Evolutionary conservation across 306 rosid genomes (phyloP).

Genomic region (Parietaria judaica): DNA sequence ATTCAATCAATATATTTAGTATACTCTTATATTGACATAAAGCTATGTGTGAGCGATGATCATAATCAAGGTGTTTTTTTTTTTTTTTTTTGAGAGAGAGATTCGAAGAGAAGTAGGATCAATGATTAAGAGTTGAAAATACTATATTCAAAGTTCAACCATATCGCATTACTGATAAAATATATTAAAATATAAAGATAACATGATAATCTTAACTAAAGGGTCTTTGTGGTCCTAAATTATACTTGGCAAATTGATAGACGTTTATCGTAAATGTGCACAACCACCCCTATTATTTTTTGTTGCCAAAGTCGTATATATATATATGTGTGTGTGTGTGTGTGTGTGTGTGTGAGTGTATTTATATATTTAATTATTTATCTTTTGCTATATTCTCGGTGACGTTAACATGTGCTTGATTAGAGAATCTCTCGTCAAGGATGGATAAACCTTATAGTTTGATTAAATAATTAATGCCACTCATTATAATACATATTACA

Average conservation of each 20-base stretch:
- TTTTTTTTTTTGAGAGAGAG: too few relatives aligned
- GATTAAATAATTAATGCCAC: too few relatives aligned
- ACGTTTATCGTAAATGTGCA: not conserved
- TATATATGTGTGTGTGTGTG: not conserved
- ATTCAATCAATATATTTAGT: too few relatives aligned
- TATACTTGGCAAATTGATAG: not conserved
- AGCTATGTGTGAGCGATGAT: too few relatives aligned
- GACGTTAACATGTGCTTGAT: too few relatives aligned
- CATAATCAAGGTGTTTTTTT: too few relatives aligned
- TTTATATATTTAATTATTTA: not conserved
- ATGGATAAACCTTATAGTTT: too few relatives aligned
- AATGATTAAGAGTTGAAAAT: not conserved
- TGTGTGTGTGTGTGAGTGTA: not conserved
- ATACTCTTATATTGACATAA: too few relatives aligned
- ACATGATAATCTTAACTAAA: not conserved
- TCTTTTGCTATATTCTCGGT: not conserved
- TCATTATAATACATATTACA: too few relatives aligned
- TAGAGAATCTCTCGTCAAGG: too few relatives aligned
- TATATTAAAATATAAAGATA: not conserved
- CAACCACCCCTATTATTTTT: constrained; percentile 5
- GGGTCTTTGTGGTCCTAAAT: constrained; percentile 1
- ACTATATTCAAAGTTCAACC: not conserved
- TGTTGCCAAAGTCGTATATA: not conserved
- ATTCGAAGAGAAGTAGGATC: too few relatives aligned
- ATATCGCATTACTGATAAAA: not conserved